These are phyloP conservation scores for Leishmania braziliensis DNA, from an alignment of 208 protist species.

Conservation along the genomic window DNA sequence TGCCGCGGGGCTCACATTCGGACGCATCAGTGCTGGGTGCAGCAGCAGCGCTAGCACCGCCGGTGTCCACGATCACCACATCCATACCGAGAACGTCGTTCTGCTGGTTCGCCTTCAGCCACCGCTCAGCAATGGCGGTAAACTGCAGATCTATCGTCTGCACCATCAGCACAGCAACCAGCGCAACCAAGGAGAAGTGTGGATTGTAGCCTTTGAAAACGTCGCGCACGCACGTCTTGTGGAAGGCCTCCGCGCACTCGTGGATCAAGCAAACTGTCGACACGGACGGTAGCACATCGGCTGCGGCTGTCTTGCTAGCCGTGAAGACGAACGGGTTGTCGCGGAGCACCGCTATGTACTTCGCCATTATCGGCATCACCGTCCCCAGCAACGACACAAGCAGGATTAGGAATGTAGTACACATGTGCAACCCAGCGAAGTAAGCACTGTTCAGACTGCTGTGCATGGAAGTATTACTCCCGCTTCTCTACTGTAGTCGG, in stretches of 20 bases:
- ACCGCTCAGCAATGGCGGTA: conserved; percentile 40
- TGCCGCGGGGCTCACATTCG: background rate
- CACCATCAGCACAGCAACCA: conserved; percentile 60
- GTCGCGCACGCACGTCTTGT: conserved; percentile 38
- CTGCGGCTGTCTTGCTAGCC: conserved; percentile 49
- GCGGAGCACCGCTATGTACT: conserved; percentile 38
- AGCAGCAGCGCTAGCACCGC: background rate
- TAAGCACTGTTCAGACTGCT: conserved; percentile 32
- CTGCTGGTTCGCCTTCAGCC: conserved; percentile 16
- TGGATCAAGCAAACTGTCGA: conserved; percentile 59
- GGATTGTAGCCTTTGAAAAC: conserved; percentile 39
- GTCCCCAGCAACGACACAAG: conserved; percentile 46
- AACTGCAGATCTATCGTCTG: conserved; percentile 50
- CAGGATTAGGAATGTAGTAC: conserved; percentile 57
- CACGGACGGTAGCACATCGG: conserved; percentile 60
- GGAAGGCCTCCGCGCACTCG: conserved; percentile 35
- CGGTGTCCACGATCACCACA: background rate
- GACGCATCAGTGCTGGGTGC: background rate
- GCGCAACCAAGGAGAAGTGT: conserved; percentile 49
- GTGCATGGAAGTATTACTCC: conserved; percentile 30
- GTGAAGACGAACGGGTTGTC: conserved; percentile 47
- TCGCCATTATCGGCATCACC: conserved; percentile 47
- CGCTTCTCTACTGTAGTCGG: background rate
- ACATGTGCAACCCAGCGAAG: conserved; percentile 47
- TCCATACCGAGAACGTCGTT: background rate